Evolutionary conservation across 2,329 filamentous ascomycete species (phyloP).

Genomic region (Biscogniauxia sp.): DNA sequence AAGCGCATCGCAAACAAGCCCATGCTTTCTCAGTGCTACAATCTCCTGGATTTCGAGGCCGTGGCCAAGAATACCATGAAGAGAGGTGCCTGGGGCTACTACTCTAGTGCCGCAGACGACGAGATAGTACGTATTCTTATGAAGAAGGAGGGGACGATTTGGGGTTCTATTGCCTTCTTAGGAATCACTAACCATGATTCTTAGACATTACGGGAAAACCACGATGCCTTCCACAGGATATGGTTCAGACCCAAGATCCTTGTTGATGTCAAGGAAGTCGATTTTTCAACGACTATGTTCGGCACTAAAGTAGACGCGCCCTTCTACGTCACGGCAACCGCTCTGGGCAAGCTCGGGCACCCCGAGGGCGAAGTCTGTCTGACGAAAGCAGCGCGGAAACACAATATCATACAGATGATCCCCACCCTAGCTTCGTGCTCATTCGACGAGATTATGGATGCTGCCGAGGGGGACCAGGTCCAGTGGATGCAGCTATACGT

Average conservation of each 20-base stretch:
- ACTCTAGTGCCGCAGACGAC: conserved; percentile 88
- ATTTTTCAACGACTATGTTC: conserved; percentile 90
- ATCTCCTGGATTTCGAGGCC: conserved; percentile 92
- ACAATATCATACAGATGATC: conserved; percentile 97
- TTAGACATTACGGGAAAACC: conserved; percentile 92
- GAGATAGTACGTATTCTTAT: conserved; percentile 64
- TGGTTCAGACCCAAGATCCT: conserved; percentile 91
- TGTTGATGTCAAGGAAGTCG: conserved; percentile 83
- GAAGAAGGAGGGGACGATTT: not conserved
- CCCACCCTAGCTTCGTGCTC: conserved; percentile 95
- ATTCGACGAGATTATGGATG: conserved; percentile 96
- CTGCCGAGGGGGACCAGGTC: conserved; percentile 72
- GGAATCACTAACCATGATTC: conserved; percentile 18
- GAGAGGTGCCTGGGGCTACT: conserved; percentile 96
- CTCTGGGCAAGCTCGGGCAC: conserved; percentile 90
- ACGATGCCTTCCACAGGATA: conserved; percentile 93
- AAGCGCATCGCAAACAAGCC: conserved; percentile 75
- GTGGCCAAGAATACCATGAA: conserved; percentile 92
- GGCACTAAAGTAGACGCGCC: conserved; percentile 80
- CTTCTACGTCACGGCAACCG: conserved; percentile 95
- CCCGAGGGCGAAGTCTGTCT: conserved; percentile 91
- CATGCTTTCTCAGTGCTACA: conserved; percentile 82
- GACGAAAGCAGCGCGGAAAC: conserved; percentile 77
- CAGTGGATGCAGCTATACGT: conserved; percentile 98
- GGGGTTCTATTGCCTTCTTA: not conserved